phyloP scores from a whole-genome alignment of 2,329 filamentous ascomycete species.

The Ophiostoma pallidulum region DNA sequence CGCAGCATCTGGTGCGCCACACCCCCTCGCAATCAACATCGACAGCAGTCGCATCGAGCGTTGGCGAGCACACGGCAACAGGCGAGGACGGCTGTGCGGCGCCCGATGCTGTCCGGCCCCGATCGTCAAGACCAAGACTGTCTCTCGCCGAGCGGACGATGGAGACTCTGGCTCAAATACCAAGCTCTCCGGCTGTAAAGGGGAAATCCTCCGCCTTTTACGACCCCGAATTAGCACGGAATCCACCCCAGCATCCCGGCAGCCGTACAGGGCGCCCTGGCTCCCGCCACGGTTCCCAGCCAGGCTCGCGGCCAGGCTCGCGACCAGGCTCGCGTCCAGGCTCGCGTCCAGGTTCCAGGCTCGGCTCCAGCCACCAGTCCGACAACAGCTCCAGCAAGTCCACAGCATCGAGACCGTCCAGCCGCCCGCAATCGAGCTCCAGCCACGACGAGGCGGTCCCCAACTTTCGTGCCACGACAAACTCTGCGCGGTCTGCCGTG shows the following conservation, averaged over 20 bases:
- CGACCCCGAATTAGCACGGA: conserved; percentile 49
- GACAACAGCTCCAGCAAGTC: conserved; percentile 44
- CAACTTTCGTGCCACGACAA: conserved; percentile 36
- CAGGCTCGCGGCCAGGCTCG: too few species aligned
- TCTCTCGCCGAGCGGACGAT: conserved; percentile 78
- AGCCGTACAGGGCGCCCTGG: conserved; percentile 21
- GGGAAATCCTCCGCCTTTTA: conserved; percentile 66
- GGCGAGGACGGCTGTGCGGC: background rate
- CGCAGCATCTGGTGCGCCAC: conserved; percentile 11
- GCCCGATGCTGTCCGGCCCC: background rate
- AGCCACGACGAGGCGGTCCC: conserved; percentile 34
- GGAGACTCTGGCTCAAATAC: conserved; percentile 69
- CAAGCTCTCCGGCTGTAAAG: conserved; percentile 63
- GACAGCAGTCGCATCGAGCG: too few species aligned
- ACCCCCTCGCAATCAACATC: too few species aligned
- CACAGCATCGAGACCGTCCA: conserved; percentile 36
- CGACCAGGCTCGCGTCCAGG: too few species aligned
- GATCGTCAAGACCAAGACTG: conserved; percentile 27
- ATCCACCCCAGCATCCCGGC: conserved; percentile 40
- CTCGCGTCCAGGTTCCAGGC: conserved; percentile 30
- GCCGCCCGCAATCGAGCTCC: conserved; percentile 46
- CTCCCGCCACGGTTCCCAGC: too few species aligned
- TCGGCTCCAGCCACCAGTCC: conserved; percentile 51
- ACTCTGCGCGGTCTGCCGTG: conserved; percentile 34
- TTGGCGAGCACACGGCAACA: background rate